Conservation (phyloP, 2,329 filamentous ascomycete genomes). For the Cytospora leucostoma region DNA sequence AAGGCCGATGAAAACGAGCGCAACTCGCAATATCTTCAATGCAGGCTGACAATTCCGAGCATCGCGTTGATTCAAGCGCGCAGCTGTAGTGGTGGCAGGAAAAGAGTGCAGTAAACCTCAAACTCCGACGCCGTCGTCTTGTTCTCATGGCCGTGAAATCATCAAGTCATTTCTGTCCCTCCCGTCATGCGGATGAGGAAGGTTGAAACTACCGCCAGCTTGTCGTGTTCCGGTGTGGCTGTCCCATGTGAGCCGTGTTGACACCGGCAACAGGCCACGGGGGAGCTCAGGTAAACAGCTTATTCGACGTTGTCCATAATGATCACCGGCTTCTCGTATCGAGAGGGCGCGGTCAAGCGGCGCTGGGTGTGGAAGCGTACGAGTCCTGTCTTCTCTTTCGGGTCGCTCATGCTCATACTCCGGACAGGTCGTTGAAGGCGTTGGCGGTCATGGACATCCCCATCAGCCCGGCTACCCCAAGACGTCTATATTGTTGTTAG, state of each 20-base stretch:
- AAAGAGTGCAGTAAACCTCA: conserved; percentile 28
- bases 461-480: conserved; percentile 92
- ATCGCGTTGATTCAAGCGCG: conserved; percentile 8
- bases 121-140: conserved; percentile 27
- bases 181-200: neutral
- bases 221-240: conserved; percentile 1
- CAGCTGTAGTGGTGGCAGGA: conserved; percentile 16
- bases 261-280: neutral
- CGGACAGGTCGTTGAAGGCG: conserved; percentile 59
- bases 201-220: neutral
- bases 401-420: conserved; percentile 46
- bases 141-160: conserved; percentile 28
- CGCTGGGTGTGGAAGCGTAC: conserved; percentile 49
- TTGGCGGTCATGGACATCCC: conserved; percentile 77
- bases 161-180: conserved; percentile 24
- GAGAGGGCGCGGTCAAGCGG: conserved; percentile 37
- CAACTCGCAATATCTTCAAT: neutral
- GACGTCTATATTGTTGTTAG: conserved; percentile 65
- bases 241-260: neutral
- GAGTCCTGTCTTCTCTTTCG: conserved; percentile 45
- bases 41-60: conserved; percentile 2
- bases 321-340: conserved; percentile 29
- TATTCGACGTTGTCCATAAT: conserved; percentile 13
- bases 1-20: neutral
- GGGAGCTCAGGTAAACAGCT: neutral